Conservation (phyloP, 176 grass and related monocot genomes). For the Ensete glaucum region DNA sequence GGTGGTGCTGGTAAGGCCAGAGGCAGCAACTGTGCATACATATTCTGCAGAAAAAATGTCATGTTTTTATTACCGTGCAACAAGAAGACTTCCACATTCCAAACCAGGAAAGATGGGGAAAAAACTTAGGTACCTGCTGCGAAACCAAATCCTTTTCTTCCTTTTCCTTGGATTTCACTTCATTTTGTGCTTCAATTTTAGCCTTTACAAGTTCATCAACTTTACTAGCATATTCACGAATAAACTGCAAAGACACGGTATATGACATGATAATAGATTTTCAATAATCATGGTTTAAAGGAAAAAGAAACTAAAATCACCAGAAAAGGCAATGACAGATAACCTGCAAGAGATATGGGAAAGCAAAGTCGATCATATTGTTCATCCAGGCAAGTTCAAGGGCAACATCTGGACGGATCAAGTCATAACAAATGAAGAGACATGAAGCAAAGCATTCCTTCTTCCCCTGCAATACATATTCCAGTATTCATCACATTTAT, state of each 20-base stretch:
- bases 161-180: constrained; percentile 76
- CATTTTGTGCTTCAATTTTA: constrained; percentile 68
- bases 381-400: constrained; percentile 99
- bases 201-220: constrained; percentile 86
- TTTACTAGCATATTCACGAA: constrained; percentile 88
- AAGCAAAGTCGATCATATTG: constrained; percentile 93
- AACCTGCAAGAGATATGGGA: constrained; percentile 96
- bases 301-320: constrained; percentile 1
- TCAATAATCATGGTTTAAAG: neutral
- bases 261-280: neutral
- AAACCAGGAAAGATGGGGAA: neutral
- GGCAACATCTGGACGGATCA: constrained; percentile 83
- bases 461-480: constrained; percentile 70
- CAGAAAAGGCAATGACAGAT: neutral
- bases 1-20: constrained; percentile 71
- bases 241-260: constrained; percentile 37
- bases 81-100: constrained; percentile 1
- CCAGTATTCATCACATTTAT: neutral
- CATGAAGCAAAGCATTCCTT: constrained; percentile 98
- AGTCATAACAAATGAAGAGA: constrained; percentile 94
- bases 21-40: constrained; percentile 90
- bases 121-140: constrained; percentile 54
- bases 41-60: constrained; percentile 53
- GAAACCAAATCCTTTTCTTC: constrained; percentile 88
- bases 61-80: neutral